Evolutionary conservation across 768 basidiomycete genomes (phyloP).

Genomic region (Suillus bovinus): DNA sequence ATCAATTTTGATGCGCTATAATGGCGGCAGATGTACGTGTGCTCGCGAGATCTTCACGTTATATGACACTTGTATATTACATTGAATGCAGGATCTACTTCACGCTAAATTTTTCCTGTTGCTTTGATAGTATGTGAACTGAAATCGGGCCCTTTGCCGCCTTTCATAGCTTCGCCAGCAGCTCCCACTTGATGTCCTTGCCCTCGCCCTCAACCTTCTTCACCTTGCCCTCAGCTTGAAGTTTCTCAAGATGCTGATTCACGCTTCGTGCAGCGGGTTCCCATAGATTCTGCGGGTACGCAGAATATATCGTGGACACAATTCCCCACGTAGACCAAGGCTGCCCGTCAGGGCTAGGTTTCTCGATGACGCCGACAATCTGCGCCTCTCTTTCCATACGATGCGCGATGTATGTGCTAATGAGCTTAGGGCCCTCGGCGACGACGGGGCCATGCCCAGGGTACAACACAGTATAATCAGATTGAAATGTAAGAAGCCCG

Average conservation of each 20-base stretch:
- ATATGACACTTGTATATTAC: conserved; percentile 9
- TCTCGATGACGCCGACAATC: conserved; percentile 55
- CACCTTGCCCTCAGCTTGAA: conserved; percentile 65
- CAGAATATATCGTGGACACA: conserved; percentile 66
- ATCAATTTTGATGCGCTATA: conserved; percentile 97
- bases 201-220: conserved; percentile 51
- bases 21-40: conserved; percentile 14
- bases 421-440: conserved; percentile 54
- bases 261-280: conserved; percentile 70
- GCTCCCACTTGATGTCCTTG: conserved; percentile 50
- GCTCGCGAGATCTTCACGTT: conserved; percentile 8
- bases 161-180: conserved; percentile 17
- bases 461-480: conserved; percentile 60
- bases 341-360: conserved; percentile 29
- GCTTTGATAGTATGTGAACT: background rate
- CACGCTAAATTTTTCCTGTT: background rate
- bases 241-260: conserved; percentile 70
- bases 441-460: conserved; percentile 90
- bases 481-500: conserved; percentile 46
- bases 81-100: conserved; percentile 5
- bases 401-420: conserved; percentile 77
- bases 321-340: conserved; percentile 66
- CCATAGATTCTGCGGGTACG: conserved; percentile 72
- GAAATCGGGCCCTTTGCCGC: background rate
- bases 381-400: conserved; percentile 80